Evolutionary conservation across 352 stramenopile species (phyloP), one percentile per base, ranked within the genome.

Genomic region (Phytophthora nicotianae): DNA sequence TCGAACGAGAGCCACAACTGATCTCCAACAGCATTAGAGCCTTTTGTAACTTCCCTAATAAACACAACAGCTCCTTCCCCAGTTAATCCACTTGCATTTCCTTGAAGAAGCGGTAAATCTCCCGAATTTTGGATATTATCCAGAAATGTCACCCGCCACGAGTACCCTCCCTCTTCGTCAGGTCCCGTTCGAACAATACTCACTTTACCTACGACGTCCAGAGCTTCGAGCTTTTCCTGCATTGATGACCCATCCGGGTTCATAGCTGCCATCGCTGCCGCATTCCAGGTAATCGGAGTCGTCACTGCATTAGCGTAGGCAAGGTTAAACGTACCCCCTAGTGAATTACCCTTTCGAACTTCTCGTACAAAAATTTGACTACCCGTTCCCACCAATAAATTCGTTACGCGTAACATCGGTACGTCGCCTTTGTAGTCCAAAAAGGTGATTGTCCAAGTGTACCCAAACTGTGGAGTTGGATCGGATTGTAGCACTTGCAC

Each of bases 1-100:
- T 91, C 77, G 32, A 89, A 94, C 1, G 81, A 94, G 1, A 94
- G 51, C 83, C 83, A 92, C 9, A 94, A 67, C 57, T 89, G 81
- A 32, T 90, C 70, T 0, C 83, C 85, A 0, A 90, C 79, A 3
- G 83, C 83, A 24, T 88, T 88, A 0, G 85, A 91, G 3, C 86
- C 86, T 48, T 90, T 91, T 0, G 45, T 53, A 1, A 90, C n/a
- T 46, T 91, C 82, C 5, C 66, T 62, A 9, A 70, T 80, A 32
- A 73, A 75, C 1, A 74, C 74, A 0, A 91, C 64, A 14, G 77
- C 64, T 0, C 77, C 76, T 11, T 75, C 62, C 14, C 82, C 85
- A 0, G 64, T 77, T 0, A 93, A 40, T 4, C 23, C 9, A 7
- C 51, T 71, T 0, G 52, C 42, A 38, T 85, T 82, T 16, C 63